Evolutionary conservation across 257 asterid species (phyloP), one percentile per base, ranked within the genome.

Genomic region (Ehretia macrophylla): DNA sequence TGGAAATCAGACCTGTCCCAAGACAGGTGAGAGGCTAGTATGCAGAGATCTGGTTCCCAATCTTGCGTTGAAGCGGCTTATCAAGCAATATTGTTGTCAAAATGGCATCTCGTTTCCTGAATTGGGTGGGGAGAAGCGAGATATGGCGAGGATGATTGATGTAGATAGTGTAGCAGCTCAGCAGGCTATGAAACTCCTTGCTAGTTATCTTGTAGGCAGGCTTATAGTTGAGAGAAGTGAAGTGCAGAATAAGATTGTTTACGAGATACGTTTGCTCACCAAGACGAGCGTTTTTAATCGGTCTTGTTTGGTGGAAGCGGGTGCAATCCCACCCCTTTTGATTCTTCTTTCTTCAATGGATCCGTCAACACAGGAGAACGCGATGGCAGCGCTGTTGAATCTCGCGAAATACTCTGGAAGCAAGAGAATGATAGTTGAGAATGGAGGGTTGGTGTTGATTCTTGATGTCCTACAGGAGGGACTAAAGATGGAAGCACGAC

Each of bases 1-100:
- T n/a, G 97, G 97, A 1, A 85, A 88, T 59, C 81, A 69, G 44
- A 88, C 85, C 8, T 91, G 97, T 55, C 98, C 98, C 9, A 84
- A 70, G 55, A 91, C 97, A 0, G 93, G 98, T 0, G 76, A 84
- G 81, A 76, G 68, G 81, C 66, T 91, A 11, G 19, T 56, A 1
- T 60, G 59, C 1, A 51, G 66, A 1, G 75, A 82, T 39, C 23
- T 85, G 54, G 83, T 88, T 53, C 95, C 85, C 5, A 91, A 91
- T 81, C 69, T 68, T 12, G 85, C 85, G 22, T 21, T 88, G 69
- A 79, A 81, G 87, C 58, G 65, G 48, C 74, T 90, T 5, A 77
- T 83, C 40, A 72, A 52, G 67, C 78, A 71, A 39, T 69, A 83
- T 44, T 79, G 79, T 50, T 65, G 11, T 0, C 70, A 64, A 45